Evolutionary conservation across 441 rosid genomes (phyloP), one percentile per base, ranked within the genome.

Genomic region (Codiaeum variegatum): DNA sequence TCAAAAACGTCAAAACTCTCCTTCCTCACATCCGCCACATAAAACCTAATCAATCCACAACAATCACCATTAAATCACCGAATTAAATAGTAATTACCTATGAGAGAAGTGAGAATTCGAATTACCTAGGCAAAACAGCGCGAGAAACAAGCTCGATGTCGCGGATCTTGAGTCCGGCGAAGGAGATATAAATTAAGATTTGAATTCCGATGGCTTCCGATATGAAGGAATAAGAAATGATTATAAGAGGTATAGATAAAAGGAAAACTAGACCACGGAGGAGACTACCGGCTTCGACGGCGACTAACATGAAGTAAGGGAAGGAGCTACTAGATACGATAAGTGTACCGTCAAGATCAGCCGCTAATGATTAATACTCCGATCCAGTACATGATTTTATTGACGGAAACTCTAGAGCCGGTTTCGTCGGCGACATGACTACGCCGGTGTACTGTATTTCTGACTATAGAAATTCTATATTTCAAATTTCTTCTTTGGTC

Each of bases 261-360:
- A 92, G 94, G 52, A 92, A 89, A 60, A 83, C 72, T 29, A 92
- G 80, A 40, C 97, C 97, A 38, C 97, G 91, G 47, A 92, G 72
- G 59, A 90, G 83, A 70, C 92, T 88, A 0, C 97, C 97, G 42
- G 97, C 97, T 77, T 90, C 97, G 5, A 89, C 70, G 23, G 96
- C 97, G 9, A 92, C 88, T 4, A 92, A 90, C 97, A 92, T 90
- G 83, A 88, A 92, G 79, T 90, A 90, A 11, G 96, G 96, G 64
- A 92, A 86, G 16, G 98, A 90, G 87, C 97, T 95, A 32, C 94
- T 76, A 0, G 94, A 89, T 29, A 85, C 60, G 8, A 92, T 89
- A 8, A 95, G 88, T 32, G 99, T 95, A 16, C 99, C 99, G 65
- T 95, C 99, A 5, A 95, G 96, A 81, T 95, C 99, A 9, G 98